phyloP scores from a whole-genome alignment of 2,329 filamentous ascomycete species.

The Amphichorda felina region DNA sequence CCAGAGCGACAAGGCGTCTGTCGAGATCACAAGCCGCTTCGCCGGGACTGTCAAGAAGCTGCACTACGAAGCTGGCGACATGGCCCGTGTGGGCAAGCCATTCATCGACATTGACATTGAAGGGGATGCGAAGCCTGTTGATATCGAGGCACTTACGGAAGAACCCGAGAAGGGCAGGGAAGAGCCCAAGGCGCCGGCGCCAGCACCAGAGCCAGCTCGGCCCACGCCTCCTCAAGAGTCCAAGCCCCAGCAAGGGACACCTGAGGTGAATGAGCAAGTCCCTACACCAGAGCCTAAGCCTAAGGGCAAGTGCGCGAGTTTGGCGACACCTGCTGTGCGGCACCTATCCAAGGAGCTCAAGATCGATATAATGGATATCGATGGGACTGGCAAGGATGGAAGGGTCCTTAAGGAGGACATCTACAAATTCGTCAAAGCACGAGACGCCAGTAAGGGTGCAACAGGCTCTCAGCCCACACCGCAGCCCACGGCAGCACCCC shows the following conservation, averaged over 20 bases:
- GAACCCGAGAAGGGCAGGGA: constrained; percentile 17
- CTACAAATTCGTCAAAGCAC: constrained; percentile 51
- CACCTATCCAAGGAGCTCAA: constrained; percentile 73
- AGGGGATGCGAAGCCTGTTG: constrained; percentile 48
- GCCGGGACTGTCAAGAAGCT: constrained; percentile 92
- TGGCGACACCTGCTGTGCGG: constrained; percentile 87
- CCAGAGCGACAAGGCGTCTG: constrained; percentile 88
- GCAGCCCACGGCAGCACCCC: constrained; percentile 4
- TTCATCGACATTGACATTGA: constrained; percentile 92
- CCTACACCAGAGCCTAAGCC: constrained; percentile 12
- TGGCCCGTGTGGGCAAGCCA: constrained; percentile 89
- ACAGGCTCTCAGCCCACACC: constrained; percentile 9
- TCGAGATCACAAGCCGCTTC: constrained; percentile 91
- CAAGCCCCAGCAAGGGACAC: neutral
- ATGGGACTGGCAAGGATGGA: constrained; percentile 82
- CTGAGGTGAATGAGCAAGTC: too few relatives aligned
- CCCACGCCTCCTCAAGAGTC: constrained; percentile 3
- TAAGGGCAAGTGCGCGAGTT: constrained; percentile 54
- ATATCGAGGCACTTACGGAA: constrained; percentile 20
- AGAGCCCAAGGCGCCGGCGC: too few relatives aligned
- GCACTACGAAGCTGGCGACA: constrained; percentile 90
- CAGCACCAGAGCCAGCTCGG: constrained; percentile 1
- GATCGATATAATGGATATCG: constrained; percentile 65
- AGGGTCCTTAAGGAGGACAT: constrained; percentile 91
- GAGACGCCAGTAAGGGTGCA: constrained; percentile 23